These are phyloP conservation scores for Aspergillus sp. DNA, from an alignment of 2,329 filamentous ascomycete genomes.

Conservation along the genomic window DNA sequence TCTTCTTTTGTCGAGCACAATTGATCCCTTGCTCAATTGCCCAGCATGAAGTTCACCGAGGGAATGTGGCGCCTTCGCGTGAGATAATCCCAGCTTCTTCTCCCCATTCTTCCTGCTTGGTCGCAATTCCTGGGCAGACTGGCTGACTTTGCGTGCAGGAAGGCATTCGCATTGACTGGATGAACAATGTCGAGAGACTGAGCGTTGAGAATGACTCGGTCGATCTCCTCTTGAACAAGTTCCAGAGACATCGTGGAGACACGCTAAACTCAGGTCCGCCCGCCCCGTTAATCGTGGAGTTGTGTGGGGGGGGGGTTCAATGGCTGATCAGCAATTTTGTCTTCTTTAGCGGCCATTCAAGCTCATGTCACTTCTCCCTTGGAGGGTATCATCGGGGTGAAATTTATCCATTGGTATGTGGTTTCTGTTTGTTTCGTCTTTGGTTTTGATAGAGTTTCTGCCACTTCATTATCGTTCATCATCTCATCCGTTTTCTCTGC, in stretches of 20 bases:
- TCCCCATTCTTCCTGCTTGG: not conserved
- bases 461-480: not conserved
- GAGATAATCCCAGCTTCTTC: slow-evolving; percentile 1
- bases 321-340: not conserved
- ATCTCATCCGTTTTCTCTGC: not conserved
- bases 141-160: slow-evolving; percentile 24
- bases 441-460: too few species aligned
- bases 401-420: slow-evolving; percentile 37
- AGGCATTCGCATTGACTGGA: slow-evolving; percentile 41
- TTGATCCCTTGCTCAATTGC: not conserved
- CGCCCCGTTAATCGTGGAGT: not conserved
- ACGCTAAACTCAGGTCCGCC: slow-evolving; percentile 38
- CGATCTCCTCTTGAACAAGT: slow-evolving; percentile 38
- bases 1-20: not conserved
- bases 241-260: slow-evolving; percentile 39
- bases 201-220: slow-evolving; percentile 31
- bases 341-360: slow-evolving; percentile 32
- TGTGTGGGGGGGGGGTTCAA: not conserved
- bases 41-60: slow-evolving; percentile 43
- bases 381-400: slow-evolving; percentile 41
- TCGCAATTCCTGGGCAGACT: not conserved
- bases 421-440: not conserved
- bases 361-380: slow-evolving; percentile 35
- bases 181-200: slow-evolving; percentile 41
- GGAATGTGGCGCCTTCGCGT: slow-evolving; percentile 42